Percentiles rank a stretch among this genome's conserved stretches.
Evolutionary conservation across 768 basidiomycete genomes (phyloP).

Genomic region (Kwoniella mangroviensis): DNA sequence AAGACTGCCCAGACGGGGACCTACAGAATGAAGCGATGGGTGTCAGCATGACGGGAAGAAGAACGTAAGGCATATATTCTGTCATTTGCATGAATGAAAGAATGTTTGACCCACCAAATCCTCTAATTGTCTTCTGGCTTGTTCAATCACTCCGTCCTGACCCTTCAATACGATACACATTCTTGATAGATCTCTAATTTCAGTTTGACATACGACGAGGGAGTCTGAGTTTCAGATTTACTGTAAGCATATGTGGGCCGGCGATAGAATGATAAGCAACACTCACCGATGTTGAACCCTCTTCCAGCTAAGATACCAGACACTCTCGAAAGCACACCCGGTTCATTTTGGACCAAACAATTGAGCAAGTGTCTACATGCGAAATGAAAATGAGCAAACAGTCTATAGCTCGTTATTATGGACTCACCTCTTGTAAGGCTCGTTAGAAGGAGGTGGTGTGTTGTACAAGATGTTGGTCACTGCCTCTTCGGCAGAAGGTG

Average conservation of each 20-base stretch:
- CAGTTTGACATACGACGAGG: constrained; percentile 95
- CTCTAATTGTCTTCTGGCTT: constrained; percentile 92
- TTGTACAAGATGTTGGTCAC: constrained; percentile 98
- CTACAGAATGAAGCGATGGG: too few relatives aligned
- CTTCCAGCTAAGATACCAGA: constrained; percentile 95
- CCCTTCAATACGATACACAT: constrained; percentile 98
- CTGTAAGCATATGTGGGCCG: too few relatives aligned
- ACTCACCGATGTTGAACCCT: constrained; percentile 76
- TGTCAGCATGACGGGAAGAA: too few relatives aligned
- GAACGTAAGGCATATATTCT: too few relatives aligned
- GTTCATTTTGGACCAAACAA: constrained; percentile 98
- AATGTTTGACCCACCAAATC: constrained; percentile 71
- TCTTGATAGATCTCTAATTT: constrained; percentile 92
- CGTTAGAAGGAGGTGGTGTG: constrained; percentile 85
- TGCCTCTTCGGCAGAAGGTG: constrained; percentile 88
- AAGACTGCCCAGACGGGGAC: constrained; percentile 99
- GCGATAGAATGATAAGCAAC: too few relatives aligned
- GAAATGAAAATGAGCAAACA: too few relatives aligned
- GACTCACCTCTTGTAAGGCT: constrained; percentile 68
- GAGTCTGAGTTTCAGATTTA: constrained; percentile 70
- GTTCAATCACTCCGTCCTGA: constrained; percentile 97
- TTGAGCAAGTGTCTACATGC: constrained; percentile 82
- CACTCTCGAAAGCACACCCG: constrained; percentile 96
- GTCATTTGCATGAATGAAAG: too few relatives aligned
- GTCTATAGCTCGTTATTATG: too few relatives aligned